These are phyloP conservation scores for Stagonosporopsis chrysanthemi DNA, from an alignment of 2,329 filamentous ascomycete genomes.

Conservation along the genomic window DNA sequence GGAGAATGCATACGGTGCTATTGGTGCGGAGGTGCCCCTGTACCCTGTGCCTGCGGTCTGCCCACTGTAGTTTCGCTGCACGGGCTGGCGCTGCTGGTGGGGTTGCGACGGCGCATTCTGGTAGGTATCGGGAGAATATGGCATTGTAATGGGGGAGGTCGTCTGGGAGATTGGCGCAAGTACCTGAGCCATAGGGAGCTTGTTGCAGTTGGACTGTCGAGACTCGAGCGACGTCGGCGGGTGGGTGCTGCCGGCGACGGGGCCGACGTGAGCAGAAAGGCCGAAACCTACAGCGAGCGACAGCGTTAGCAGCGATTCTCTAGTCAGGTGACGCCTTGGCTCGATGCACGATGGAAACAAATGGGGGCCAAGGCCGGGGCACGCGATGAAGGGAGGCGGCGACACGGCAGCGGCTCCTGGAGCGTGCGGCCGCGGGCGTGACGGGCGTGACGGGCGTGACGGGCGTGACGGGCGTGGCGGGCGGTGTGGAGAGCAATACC, in stretches of 20 bases:
- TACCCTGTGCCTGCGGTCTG: constrained; percentile 51
- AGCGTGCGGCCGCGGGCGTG: neutral
- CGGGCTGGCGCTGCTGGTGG: constrained; percentile 41
- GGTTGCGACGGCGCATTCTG: constrained; percentile 48
- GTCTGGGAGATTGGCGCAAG: constrained; percentile 58
- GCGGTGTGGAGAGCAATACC: constrained; percentile 32
- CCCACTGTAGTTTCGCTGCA: constrained; percentile 54
- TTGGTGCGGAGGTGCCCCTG: constrained; percentile 54
- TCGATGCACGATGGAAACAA: constrained; percentile 12
- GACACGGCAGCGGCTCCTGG: constrained; percentile 4
- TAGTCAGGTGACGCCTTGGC: neutral
- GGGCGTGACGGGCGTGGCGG: constrained; percentile 4
- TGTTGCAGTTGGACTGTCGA: constrained; percentile 27
- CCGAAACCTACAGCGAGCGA: constrained; percentile 23
- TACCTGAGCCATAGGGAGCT: constrained; percentile 53
- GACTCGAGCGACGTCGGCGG: constrained; percentile 30
- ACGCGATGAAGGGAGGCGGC: constrained; percentile 13
- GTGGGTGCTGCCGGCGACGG: constrained; percentile 23
- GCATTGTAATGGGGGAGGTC: constrained; percentile 58
- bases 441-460: neutral
- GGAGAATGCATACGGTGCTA: constrained; percentile 60
- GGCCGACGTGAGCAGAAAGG: constrained; percentile 26
- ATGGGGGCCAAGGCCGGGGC: constrained; percentile 19
- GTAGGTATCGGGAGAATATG: constrained; percentile 59
- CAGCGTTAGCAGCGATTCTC: constrained; percentile 28